Percentiles rank a stretch among this genome's conserved stretches.
phyloP scores from a whole-genome alignment of 2,329 filamentous ascomycete species.

The Xylaria polymorpha region DNA sequence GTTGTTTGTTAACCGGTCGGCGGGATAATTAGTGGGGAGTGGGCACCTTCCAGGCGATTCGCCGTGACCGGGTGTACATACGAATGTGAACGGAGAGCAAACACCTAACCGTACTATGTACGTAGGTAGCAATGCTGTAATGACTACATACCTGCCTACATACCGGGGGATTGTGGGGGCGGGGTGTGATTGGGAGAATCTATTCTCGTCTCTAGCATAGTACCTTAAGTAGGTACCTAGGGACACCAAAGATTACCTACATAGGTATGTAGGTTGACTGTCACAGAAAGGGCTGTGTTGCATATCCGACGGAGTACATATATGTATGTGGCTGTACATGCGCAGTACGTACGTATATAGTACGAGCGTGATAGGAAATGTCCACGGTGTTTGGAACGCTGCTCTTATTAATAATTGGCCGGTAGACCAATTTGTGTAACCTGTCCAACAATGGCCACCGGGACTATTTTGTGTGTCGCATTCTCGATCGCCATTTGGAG shows the following conservation, averaged over 20 bases:
- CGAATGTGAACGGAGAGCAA: neutral
- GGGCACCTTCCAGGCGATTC: conserved; percentile 6
- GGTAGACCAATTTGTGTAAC: neutral
- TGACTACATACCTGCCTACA: neutral
- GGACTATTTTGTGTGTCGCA: conserved; percentile 5
- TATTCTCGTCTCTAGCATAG: conserved; percentile 20
- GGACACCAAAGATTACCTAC: neutral
- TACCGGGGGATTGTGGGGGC: neutral
- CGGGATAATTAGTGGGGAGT: neutral
- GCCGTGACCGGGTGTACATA: neutral
- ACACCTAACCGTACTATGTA: neutral
- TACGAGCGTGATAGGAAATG: conserved; percentile 16
- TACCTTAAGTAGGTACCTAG: neutral
- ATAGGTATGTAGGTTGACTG: no score
- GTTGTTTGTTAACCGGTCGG: neutral
- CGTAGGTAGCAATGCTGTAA: neutral
- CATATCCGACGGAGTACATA: conserved; percentile 11
- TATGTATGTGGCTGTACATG: neutral
- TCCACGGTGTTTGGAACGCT: neutral
- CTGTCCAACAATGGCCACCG: neutral
- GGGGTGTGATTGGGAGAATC: conserved; percentile 25
- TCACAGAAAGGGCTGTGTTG: conserved; percentile 19
- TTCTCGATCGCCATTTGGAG: conserved; percentile 1
- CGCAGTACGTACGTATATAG: neutral
- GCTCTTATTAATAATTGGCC: conserved; percentile 5